Conservation (phyloP, 345 rosid genomes). For the Brassica napus region Da-Ae NC_063446.1:4202001-4202500, state of each 20-base stretch:
- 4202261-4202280: too few species aligned
- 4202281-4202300: background rate
- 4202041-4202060: background rate
- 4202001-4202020: conserved; percentile 8
- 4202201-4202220: too few species aligned
- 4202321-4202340: too few species aligned
- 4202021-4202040: background rate
- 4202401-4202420: background rate
- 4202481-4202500: background rate
- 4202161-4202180: too few species aligned
- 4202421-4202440: background rate
- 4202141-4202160: too few species aligned
- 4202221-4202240: too few species aligned
- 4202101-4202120: background rate
- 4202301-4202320: too few species aligned
- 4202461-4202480: background rate
- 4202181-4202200: too few species aligned
- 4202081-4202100: too few species aligned
- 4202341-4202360: too few species aligned
- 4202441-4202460: background rate
- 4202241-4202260: too few species aligned
- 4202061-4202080: background rate
- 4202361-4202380: background rate
- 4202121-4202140: background rate
- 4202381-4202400: background rate